Evolutionary conservation across 2,329 filamentous ascomycete genomes (phyloP).

Genomic region (Colletotrichum simmondsii): DNA sequence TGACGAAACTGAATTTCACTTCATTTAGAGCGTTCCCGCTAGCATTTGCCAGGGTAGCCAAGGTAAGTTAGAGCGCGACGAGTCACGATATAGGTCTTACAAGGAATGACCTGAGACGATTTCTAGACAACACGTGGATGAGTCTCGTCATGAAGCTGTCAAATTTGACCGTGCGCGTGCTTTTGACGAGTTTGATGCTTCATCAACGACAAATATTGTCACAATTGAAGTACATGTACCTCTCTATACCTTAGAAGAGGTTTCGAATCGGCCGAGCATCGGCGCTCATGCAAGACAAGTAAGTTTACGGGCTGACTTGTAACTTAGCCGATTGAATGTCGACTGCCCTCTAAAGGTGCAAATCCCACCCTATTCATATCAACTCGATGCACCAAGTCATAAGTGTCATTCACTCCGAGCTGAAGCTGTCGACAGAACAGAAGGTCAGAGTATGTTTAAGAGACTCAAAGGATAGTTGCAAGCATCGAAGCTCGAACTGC

Average conservation of each 20-base stretch:
- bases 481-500: not conserved
- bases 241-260: not conserved
- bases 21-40: not conserved
- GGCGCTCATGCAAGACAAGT: not conserved
- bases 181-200: not conserved
- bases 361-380: too few relatives aligned
- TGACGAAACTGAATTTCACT: not conserved
- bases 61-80: not conserved
- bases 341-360: not conserved
- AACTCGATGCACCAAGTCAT: not conserved
- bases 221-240: not conserved
- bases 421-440: not conserved
- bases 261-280: not conserved
- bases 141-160: too few relatives aligned
- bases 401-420: not conserved
- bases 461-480: not conserved
- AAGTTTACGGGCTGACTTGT: not conserved
- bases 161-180: not conserved
- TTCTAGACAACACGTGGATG: not conserved
- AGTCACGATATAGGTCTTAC: not conserved
- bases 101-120: not conserved
- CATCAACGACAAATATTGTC: not conserved
- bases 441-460: not conserved
- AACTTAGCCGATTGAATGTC: not conserved
- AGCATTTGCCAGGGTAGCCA: not conserved